Evolutionary conservation across 306 rosid genomes (phyloP).

Genomic region (Mimosa bimucronata): DNA sequence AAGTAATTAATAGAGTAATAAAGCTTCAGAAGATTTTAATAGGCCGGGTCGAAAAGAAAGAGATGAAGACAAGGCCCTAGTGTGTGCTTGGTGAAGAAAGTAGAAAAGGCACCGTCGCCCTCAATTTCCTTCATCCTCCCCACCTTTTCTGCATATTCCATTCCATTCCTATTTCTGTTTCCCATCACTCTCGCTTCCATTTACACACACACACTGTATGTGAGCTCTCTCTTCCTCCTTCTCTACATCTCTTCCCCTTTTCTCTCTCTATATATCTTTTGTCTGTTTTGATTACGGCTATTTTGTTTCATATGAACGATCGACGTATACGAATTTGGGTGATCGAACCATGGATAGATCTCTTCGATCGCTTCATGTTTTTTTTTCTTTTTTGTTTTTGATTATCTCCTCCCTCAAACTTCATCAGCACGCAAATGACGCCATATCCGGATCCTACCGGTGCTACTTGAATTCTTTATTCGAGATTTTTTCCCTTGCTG

Average conservation of each 20-base stretch:
- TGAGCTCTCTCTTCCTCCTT: conserved; percentile 30
- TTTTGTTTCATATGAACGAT: conserved; percentile 14
- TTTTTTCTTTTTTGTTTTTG: not conserved
- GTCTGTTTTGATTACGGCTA: not conserved
- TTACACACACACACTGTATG: conserved; percentile 26
- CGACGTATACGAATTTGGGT: conserved; percentile 28
- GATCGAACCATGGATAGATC: conserved; percentile 33
- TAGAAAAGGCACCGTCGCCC: not conserved
- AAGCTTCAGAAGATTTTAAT: too few relatives aligned
- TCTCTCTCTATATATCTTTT: not conserved
- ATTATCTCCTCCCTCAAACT: conserved; percentile 29
- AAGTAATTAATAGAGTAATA: too few relatives aligned
- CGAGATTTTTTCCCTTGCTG: not conserved
- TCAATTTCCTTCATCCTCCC: conserved; percentile 3
- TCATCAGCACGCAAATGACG: conserved; percentile 41
- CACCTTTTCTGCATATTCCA: not conserved
- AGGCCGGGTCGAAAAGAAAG: not conserved
- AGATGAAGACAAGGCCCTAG: conserved; percentile 18
- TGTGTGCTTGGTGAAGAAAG: conserved; percentile 41
- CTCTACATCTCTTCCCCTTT: not conserved
- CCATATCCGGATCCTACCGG: conserved; percentile 44
- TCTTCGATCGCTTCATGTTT: not conserved
- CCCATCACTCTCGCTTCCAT: conserved; percentile 21
- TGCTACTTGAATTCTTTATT: conserved; percentile 31
- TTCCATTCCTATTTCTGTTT: not conserved